Conservation (phyloP, 2,329 filamentous ascomycete species). For the Lachnellula suecica region DNA sequence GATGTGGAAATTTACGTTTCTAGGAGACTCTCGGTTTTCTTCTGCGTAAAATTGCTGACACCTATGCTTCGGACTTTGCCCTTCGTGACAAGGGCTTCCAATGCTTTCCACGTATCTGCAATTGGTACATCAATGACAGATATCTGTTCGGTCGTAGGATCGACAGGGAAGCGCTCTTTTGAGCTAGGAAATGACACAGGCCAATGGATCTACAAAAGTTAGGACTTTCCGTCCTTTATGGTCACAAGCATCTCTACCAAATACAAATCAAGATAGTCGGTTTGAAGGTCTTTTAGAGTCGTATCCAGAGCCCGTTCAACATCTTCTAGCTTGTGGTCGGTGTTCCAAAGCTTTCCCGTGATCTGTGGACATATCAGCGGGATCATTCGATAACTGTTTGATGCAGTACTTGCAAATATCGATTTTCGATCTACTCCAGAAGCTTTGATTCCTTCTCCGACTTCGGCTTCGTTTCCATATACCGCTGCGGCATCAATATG, state of each 20-base stretch:
- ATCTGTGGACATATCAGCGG: constrained; percentile 36
- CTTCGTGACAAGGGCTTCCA: constrained; percentile 39
- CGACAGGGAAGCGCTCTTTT: constrained; percentile 15
- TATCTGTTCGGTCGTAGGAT: constrained; percentile 15
- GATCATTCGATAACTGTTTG: not conserved
- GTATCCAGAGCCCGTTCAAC: constrained; percentile 47
- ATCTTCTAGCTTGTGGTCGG: constrained; percentile 33
- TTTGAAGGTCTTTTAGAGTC: constrained; percentile 48
- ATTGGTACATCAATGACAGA: constrained; percentile 20
- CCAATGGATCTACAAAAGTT: constrained; percentile 33
- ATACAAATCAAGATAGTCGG: constrained; percentile 53
- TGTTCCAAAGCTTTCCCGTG: constrained; percentile 62
- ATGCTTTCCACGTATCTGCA: constrained; percentile 39
- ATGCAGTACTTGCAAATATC: constrained; percentile 30
- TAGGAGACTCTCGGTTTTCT: constrained; percentile 42
- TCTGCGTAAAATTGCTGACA: constrained; percentile 50
- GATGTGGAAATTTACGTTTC: constrained; percentile 36
- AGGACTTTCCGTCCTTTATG: constrained; percentile 1
- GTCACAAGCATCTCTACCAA: constrained; percentile 46
- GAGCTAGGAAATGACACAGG: constrained; percentile 20
- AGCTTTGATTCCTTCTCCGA: constrained; percentile 39
- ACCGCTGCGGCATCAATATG: constrained; percentile 48
- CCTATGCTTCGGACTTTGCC: constrained; percentile 47
- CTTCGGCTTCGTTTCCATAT: constrained; percentile 43
- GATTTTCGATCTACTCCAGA: constrained; percentile 39